phyloP scores from a whole-genome alignment of 306 rosid genomes.

The Hippophae rhamnoides region DNA sequence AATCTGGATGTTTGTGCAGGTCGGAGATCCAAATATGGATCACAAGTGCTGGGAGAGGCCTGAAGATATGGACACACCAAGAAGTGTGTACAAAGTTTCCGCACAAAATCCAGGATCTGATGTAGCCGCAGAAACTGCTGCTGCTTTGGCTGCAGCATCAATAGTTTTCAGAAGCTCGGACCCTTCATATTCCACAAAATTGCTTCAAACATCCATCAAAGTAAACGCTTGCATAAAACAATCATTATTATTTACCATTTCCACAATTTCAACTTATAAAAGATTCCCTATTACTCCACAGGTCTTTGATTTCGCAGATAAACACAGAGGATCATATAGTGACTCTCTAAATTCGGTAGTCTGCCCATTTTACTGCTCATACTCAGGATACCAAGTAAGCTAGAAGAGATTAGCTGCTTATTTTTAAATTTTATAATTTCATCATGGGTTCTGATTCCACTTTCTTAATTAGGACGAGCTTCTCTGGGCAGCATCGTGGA shows the following conservation, averaged over 20 bases:
- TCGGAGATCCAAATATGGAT: conserved; percentile 73
- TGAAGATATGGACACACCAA: conserved; percentile 83
- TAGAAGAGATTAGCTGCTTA: background rate
- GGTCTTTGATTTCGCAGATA: conserved; percentile 74
- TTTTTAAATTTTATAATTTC: background rate
- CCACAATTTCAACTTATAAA: background rate
- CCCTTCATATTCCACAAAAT: conserved; percentile 47
- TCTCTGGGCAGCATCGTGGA: conserved; percentile 93
- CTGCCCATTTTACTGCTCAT: conserved; percentile 92
- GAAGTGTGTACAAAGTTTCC: conserved; percentile 60
- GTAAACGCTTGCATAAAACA: conserved; percentile 19
- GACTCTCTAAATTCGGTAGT: conserved; percentile 58
- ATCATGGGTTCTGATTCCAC: background rate
- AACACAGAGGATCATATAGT: conserved; percentile 72
- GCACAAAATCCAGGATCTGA: conserved; percentile 78
- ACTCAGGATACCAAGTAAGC: conserved; percentile 76
- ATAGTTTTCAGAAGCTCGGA: conserved; percentile 64
- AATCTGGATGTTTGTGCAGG: conserved; percentile 29
- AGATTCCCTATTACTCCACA: conserved; percentile 17
- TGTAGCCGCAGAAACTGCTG: conserved; percentile 84
- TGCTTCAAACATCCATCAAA: conserved; percentile 62
- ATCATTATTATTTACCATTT: background rate
- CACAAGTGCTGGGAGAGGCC: conserved; percentile 94
- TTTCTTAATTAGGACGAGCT: conserved; percentile 63
- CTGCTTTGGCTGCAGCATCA: conserved; percentile 86